Evolutionary conservation across 148 eudicot genomes (phyloP), one percentile per base, ranked within the genome.

Genomic region (Drosera capensis): DNA sequence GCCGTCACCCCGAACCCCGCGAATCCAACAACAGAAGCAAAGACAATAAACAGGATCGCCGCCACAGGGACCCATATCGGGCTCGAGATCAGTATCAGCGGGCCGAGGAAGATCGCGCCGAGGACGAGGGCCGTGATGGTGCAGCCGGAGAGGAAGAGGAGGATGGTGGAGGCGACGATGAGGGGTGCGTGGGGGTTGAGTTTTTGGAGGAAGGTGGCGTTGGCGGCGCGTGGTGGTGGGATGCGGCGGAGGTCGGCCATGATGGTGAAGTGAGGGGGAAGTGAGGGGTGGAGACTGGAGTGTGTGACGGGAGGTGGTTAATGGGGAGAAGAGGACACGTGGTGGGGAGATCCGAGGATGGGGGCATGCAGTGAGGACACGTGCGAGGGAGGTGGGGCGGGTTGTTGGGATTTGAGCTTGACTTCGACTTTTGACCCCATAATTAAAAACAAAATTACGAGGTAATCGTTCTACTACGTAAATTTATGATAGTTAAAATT

Each of bases 1-100:
- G 45, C 70, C 0, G 72, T 84, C 2, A 59, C 39, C 0, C 25
- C 23, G 1, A 57, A 59, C 2, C 66, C 67, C 0, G 62, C 78
- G 3, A 71, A 60, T 11, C 75, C 92, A 19, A 68, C 53, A 0
- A 80, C 6, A 3, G 72, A 59, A 1, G 80, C 11, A n/a, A 73
- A 49, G 17, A 59, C 18, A 24, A 75, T 7, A 28, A 78, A 52
- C 18, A 73, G 8, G 22, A 82, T 17, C 7, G 69, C 37, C 2
- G 52, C 72, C 2, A 73, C 2, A 0, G 97, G 97, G 20, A 84
- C 20, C 97, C 97, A 88, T 0, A 90, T 48, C 4, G 97, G 97
- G 63, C 72, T 57, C 0, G 87, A 54, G 49, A 90, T 45, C 68
- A 90, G 13, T 15, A 80, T 48, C 11, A 90, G 8, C 0, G 97